These are phyloP conservation scores for Claviceps pazoutovae DNA, from an alignment of 2,329 filamentous ascomycete genomes.

Conservation along the genomic window DNA sequence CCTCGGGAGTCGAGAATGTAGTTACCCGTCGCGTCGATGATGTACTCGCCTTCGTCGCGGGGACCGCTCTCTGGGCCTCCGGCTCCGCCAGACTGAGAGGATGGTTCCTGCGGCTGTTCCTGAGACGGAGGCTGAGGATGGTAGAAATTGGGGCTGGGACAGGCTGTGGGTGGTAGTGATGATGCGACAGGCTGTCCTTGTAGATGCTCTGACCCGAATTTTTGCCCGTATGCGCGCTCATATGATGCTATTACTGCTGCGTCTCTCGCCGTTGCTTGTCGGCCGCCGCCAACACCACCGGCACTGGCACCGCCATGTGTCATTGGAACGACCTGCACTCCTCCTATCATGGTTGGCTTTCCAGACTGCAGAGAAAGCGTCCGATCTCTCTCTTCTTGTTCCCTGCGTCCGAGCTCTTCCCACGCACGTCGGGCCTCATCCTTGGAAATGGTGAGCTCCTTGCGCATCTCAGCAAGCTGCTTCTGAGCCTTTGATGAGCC, in stretches of 20 bases:
- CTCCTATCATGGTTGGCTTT: slow-evolving; percentile 76
- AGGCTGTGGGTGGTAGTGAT: slow-evolving; percentile 17
- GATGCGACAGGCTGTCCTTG: slow-evolving; percentile 23
- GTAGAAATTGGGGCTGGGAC: slow-evolving; percentile 13
- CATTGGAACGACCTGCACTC: slow-evolving; percentile 93
- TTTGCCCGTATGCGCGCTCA: slow-evolving; percentile 16
- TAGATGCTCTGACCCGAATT: slow-evolving; percentile 23
- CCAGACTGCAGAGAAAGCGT: slow-evolving; percentile 77
- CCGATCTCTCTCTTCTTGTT: slow-evolving; percentile 83
- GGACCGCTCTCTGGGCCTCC: slow-evolving; percentile 46
- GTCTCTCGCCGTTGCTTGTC: slow-evolving; percentile 32
- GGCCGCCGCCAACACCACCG: slow-evolving; percentile 42
- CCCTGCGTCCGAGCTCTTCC: slow-evolving; percentile 88
- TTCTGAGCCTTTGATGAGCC: slow-evolving; percentile 66
- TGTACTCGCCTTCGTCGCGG: slow-evolving; percentile 60
- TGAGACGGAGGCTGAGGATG: slow-evolving; percentile 8
- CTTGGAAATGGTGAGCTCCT: slow-evolving; percentile 87
- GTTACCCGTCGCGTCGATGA: slow-evolving; percentile 45
- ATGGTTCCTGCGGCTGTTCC: not conserved
- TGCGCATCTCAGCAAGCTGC: slow-evolving; percentile 75
- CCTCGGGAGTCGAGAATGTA: slow-evolving; percentile 48
- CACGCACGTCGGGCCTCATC: slow-evolving; percentile 90
- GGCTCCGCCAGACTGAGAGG: slow-evolving; percentile 8
- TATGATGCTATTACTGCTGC: slow-evolving; percentile 10
- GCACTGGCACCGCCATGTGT: slow-evolving; percentile 25